These are phyloP conservation scores for Chaetoscypha palmicola DNA, from an alignment of 2,329 filamentous ascomycete species.

Conservation along the genomic window DNA sequence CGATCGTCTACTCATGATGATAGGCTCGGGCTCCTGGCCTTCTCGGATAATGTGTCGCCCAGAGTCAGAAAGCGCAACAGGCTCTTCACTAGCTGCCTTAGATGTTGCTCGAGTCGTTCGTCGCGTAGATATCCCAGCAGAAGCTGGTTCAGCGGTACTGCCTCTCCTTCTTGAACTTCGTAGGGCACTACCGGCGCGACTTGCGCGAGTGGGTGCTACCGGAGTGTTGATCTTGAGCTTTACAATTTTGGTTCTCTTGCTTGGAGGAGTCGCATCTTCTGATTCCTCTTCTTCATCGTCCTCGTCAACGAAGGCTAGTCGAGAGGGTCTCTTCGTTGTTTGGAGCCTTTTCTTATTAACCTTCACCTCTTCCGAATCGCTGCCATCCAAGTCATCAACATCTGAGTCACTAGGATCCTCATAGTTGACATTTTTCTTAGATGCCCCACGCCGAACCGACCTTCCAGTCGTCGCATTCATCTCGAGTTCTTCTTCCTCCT, in stretches of 20 bases:
- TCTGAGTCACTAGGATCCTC: constrained; percentile 38
- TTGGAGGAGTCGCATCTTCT: background rate
- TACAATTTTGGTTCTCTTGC: constrained; percentile 18
- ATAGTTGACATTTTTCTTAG: constrained; percentile 41
- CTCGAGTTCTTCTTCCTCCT: constrained; percentile 35
- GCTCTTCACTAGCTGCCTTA: constrained; percentile 47
- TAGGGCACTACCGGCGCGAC: constrained; percentile 27
- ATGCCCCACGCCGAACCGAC: constrained; percentile 41
- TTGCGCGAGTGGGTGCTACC: constrained; percentile 18
- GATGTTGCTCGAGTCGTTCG: constrained; percentile 28
- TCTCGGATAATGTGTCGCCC: constrained; percentile 49
- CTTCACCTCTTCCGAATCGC: constrained; percentile 21
- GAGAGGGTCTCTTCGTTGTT: constrained; percentile 1
- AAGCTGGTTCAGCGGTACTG: constrained; percentile 22
- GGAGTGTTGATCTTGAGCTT: constrained; percentile 27
- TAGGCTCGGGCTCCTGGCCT: constrained; percentile 49
- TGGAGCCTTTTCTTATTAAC: constrained; percentile 22
- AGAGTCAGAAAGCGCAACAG: constrained; percentile 53
- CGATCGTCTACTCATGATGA: constrained; percentile 30
- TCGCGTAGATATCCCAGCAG: constrained; percentile 20
- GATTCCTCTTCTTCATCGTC: constrained; percentile 5
- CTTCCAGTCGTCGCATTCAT: constrained; percentile 43
- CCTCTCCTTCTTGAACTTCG: constrained; percentile 17
- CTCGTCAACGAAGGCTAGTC: constrained; percentile 6
- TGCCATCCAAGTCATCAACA: constrained; percentile 25